Conservation (phyloP, 139 green algal species). For the Pycnococcus provasolii region DNA sequence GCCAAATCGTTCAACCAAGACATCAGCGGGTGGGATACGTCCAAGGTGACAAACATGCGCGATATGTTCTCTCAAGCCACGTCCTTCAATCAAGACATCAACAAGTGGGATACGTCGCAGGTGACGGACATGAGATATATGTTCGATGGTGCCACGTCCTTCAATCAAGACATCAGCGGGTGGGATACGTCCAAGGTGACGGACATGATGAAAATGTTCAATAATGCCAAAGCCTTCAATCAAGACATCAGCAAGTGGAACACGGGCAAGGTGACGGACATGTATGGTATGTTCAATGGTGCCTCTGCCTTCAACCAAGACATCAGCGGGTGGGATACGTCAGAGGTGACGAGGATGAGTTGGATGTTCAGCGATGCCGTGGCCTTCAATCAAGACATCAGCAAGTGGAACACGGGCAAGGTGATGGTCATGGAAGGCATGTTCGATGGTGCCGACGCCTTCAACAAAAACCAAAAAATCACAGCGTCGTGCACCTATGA, state of each 20-base stretch:
- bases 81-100: slow-evolving; percentile 9
- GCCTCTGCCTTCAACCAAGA: background rate
- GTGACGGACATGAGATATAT: slow-evolving; percentile 5
- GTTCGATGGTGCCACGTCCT: slow-evolving; percentile 3
- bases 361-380: background rate
- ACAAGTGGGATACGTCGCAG: slow-evolving; percentile 7
- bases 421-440: background rate
- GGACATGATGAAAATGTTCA: background rate
- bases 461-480: background rate
- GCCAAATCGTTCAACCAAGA: slow-evolving; percentile 13
- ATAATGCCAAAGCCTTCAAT: background rate
- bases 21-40: slow-evolving; percentile 2
- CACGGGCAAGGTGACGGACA: slow-evolving; percentile 7
- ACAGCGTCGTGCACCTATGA: too few relatives aligned
- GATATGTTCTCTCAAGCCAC: background rate
- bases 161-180: slow-evolving; percentile 13
- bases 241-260: slow-evolving; percentile 8
- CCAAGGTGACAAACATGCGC: slow-evolving; percentile 2
- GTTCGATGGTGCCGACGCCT: background rate
- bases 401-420: background rate
- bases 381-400: background rate
- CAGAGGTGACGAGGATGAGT: slow-evolving; percentile 3
- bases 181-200: background rate
- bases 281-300: slow-evolving; percentile 1
- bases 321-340: background rate